Percentiles rank a stretch among this genome's conserved stretches.
These are phyloP conservation scores for Drechslerella stenobrocha DNA, from an alignment of 2,329 filamentous ascomycete genomes.

Conservation along the genomic window DNA sequence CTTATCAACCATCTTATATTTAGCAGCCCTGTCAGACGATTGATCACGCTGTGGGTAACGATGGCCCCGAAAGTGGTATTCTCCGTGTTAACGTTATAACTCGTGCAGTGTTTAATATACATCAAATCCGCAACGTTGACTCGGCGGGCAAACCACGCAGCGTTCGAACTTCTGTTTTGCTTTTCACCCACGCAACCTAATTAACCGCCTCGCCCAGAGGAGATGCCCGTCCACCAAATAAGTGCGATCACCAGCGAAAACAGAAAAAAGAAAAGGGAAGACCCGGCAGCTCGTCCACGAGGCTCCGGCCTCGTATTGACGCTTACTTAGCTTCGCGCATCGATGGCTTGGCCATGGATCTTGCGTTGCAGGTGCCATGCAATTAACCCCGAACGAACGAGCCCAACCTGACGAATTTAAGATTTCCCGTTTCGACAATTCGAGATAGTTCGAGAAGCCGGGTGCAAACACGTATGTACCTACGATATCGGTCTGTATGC, in stretches of 20 bases:
- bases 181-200: conserved; percentile 17
- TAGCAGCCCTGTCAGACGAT: conserved; percentile 4
- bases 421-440: neutral
- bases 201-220: conserved; percentile 37
- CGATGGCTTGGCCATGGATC: neutral
- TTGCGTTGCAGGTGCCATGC: neutral
- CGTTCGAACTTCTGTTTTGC: neutral
- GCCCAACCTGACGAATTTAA: neutral
- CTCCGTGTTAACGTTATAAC: too few species aligned
- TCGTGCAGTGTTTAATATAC: too few species aligned
- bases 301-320: too few species aligned
- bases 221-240: too few species aligned
- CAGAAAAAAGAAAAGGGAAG: neutral
- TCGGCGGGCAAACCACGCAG: neutral
- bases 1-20: neutral
- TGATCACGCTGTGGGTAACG: neutral
- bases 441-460: neutral
- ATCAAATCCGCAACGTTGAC: neutral
- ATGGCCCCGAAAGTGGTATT: too few species aligned
- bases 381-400: neutral
- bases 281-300: too few species aligned
- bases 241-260: conserved; percentile 14
- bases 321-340: neutral
- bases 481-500: neutral
- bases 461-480: conserved; percentile 1